A percentile compares a stretch with the other conserved stretches of the same genome.
Evolutionary conservation across 768 basidiomycete genomes (phyloP).

Genomic region (Boletus sensibilis): DNA sequence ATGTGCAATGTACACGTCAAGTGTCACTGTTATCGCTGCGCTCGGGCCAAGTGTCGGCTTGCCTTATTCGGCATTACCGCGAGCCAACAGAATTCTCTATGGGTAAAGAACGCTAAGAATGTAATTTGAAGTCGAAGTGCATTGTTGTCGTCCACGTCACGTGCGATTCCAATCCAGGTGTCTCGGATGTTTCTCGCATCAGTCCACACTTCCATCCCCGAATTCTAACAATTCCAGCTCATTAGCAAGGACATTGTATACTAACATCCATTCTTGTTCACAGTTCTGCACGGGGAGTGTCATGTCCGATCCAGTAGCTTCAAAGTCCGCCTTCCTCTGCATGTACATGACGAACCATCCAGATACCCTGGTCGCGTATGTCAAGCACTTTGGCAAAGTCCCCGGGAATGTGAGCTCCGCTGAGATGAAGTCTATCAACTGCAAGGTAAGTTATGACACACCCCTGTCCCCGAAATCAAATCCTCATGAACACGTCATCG

Average conservation of each 20-base stretch:
- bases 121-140: too few species aligned
- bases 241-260: neutral
- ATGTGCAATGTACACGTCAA: too few species aligned
- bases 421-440: conserved; percentile 67
- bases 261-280: neutral
- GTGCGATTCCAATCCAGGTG: neutral
- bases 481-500: neutral
- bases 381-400: conserved; percentile 72
- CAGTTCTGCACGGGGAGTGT: neutral
- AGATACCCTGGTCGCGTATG: conserved; percentile 82
- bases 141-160: neutral
- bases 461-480: neutral
- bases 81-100: too few species aligned
- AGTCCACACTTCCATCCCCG: neutral
- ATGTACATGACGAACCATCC: conserved; percentile 87
- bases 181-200: neutral
- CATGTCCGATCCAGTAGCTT: conserved; percentile 73
- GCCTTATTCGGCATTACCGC: too few species aligned
- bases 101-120: too few species aligned
- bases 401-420: conserved; percentile 54
- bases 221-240: neutral
- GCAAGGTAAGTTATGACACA: conserved; percentile 45
- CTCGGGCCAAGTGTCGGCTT: too few species aligned
- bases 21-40: too few species aligned
- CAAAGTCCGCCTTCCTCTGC: conserved; percentile 71